phyloP scores from a whole-genome alignment of 169 alveolate species.

The Cryptosporidium sp. region DNA sequence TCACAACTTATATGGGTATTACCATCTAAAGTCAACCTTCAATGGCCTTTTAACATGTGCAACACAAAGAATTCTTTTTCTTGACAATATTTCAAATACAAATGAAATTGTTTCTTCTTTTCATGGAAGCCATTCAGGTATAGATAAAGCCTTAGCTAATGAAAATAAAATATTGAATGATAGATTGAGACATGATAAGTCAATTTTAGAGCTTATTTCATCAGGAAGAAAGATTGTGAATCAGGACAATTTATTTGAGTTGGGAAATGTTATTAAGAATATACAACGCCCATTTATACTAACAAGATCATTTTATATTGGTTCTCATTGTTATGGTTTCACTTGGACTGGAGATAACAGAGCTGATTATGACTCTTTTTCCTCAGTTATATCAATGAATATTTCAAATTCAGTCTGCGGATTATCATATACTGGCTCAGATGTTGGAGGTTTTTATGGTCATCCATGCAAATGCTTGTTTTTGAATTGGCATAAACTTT shows the following conservation, averaged over 20 bases:
- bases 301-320: constrained; percentile 86
- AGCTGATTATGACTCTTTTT: constrained; percentile 85
- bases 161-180: constrained; percentile 33
- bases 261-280: constrained; percentile 68
- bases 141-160: neutral
- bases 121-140: neutral
- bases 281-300: constrained; percentile 86
- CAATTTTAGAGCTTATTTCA: constrained; percentile 3
- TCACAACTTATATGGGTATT: constrained; percentile 79
- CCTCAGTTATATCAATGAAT: constrained; percentile 86
- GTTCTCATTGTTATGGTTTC: constrained; percentile 88
- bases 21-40: constrained; percentile 81
- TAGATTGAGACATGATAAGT: constrained; percentile 27
- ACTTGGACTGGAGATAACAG: constrained; percentile 93
- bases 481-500: constrained; percentile 90
- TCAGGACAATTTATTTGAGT: constrained; percentile 19
- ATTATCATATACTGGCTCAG: constrained; percentile 88
- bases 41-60: constrained; percentile 84
- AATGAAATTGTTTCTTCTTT: constrained; percentile 50
- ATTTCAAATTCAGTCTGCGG: constrained; percentile 87
- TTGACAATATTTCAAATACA: constrained; percentile 56
- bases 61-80: constrained; percentile 25
- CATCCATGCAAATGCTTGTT: constrained; percentile 87
- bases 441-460: constrained; percentile 92
- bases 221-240: constrained; percentile 11